Evolutionary conservation across 73 alveolate species (phyloP).

Genomic region (Urostyla sp.): DNA sequence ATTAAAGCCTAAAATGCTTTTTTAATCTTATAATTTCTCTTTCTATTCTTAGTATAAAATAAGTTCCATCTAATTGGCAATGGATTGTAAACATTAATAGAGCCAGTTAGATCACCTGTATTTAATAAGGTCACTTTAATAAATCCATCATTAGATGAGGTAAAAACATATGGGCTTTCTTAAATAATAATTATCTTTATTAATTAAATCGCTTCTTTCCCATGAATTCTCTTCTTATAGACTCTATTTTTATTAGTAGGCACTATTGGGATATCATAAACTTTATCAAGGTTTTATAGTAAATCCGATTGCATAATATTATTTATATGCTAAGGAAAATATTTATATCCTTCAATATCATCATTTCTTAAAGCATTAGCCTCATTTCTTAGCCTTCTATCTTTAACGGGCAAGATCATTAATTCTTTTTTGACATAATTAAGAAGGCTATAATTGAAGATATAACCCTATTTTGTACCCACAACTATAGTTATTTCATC

Average conservation of each 20-base stretch:
- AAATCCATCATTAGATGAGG: constrained; percentile 53
- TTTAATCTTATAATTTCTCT: constrained; percentile 23
- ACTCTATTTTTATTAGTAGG: not conserved
- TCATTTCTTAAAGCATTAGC: constrained; percentile 50
- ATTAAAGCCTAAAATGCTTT: constrained; percentile 13
- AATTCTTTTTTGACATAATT: not conserved
- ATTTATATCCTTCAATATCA: constrained; percentile 31
- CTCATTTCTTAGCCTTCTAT: constrained; percentile 1
- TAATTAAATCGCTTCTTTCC: constrained; percentile 24
- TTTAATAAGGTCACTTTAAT: constrained; percentile 11
- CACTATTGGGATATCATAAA: not conserved
- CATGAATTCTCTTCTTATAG: constrained; percentile 39
- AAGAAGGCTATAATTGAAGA: constrained; percentile 12
- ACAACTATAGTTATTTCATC: constrained; percentile 5
- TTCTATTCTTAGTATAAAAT: constrained; percentile 23
- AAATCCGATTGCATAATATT: constrained; percentile 23
- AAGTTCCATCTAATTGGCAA: constrained; percentile 60
- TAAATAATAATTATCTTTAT: constrained; percentile 16
- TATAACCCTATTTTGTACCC: constrained; percentile 36
- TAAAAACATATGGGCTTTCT: constrained; percentile 12
- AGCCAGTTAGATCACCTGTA: constrained; percentile 29
- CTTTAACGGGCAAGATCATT: not conserved
- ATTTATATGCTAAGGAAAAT: constrained; percentile 9
- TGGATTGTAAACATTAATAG: constrained; percentile 53
- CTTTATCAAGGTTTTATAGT: not conserved